These are phyloP conservation scores for Neoboletus brunneissimus DNA, from an alignment of 768 basidiomycete genomes.

Conservation along the genomic window DNA sequence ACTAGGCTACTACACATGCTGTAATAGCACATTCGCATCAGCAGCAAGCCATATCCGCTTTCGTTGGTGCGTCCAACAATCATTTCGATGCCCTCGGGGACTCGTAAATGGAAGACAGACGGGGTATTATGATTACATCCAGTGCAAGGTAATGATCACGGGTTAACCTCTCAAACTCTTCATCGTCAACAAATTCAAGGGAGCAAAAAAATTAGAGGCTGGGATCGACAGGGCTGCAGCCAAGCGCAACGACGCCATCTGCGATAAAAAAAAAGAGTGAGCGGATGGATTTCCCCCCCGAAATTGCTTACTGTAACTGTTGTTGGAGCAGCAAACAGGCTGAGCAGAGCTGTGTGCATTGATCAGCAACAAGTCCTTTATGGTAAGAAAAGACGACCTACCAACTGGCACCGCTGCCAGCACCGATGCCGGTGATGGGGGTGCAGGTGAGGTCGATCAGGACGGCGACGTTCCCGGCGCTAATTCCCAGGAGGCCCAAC, in stretches of 20 bases:
- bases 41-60: too few relatives aligned
- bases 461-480: neutral
- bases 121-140: neutral
- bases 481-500: neutral
- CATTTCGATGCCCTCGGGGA: neutral
- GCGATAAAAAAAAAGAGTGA: neutral
- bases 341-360: neutral
- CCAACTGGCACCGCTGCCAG: neutral
- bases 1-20: too few relatives aligned
- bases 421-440: neutral
- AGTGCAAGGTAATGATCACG: neutral
- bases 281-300: too few relatives aligned
- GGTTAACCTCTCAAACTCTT: neutral
- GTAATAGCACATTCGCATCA: too few relatives aligned
- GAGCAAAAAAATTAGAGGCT: neutral
- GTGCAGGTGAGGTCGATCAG: neutral
- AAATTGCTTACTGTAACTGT: conserved; percentile 2
- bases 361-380: neutral
- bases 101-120: neutral
- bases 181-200: neutral
- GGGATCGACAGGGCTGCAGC: neutral
- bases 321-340: neutral
- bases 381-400: neutral
- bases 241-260: neutral
- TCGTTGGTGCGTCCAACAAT: too few relatives aligned